Evolutionary conservation across 768 basidiomycete species (phyloP), one percentile per base, ranked within the genome.

Genomic region (Chalciporus sphaerocephalus): DNA sequence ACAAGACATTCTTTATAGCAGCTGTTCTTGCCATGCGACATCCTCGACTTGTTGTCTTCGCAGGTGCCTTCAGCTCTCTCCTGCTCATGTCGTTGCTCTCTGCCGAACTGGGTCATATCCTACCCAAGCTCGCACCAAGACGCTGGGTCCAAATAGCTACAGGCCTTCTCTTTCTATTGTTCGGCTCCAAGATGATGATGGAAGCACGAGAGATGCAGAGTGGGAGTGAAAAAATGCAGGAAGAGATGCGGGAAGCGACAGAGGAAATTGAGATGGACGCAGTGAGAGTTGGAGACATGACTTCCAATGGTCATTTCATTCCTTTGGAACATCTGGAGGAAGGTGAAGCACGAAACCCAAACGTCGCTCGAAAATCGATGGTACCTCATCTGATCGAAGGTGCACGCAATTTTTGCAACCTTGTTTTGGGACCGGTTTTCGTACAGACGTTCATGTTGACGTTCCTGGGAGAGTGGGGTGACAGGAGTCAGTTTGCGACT

Each of bases 401-500:
- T 8, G 70, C 80, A 5, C 76, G 91, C 55, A 94, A 94, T 62
- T 84, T 92, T 57, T 86, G 80, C 62, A 84, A 82, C 57, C 69
- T 93, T 15, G 66, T 94, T 53, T 69, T 97, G 16, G 92, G 90
- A 1, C 95, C 95, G 1, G 91, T 96, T 2, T 95, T 97, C 59
- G 92, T 93, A 2, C 93, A 99, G 66, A 82, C 92, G 0, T 97
- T 99, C 58, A 71, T 95, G 24, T 74, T 99, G 48, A 98, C 95
- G 0, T 97, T 97, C 68, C 74, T 99, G n/a, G 96, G 94, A 9
- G 96, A 99, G 69, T 98, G 96, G 96, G 95, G 96, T 1, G 96
- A 98, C 69, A 71, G 95, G 42, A 95, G 92, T 59, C 95, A 99
- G 70, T 92, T 98, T 56, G 87, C 96, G 2, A 98, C 96, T 2